Conservation (phyloP, 1,284 basidiomycete genomes). For the Chiua sp. region DNA sequence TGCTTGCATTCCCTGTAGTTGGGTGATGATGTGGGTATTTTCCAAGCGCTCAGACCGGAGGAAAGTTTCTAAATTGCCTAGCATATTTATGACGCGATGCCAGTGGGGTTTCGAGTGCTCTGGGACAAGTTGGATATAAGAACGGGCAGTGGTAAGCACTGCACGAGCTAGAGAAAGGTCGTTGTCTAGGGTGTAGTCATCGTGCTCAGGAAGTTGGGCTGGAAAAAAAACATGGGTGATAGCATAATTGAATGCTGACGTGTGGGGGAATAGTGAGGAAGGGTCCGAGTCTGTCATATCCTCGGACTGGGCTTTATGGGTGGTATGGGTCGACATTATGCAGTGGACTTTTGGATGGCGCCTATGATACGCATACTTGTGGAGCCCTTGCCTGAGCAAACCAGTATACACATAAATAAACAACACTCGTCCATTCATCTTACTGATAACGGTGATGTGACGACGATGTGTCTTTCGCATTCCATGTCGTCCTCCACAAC, state of each 20-base stretch:
- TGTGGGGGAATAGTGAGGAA: no score
- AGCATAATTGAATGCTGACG: not conserved
- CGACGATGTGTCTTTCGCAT: no score
- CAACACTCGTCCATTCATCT: no score
- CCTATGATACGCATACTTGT: no score
- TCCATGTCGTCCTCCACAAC: constrained; percentile 71
- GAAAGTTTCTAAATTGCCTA: not conserved
- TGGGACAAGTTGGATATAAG: constrained; percentile 1
- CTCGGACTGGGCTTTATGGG: no score
- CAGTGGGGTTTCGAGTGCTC: not conserved
- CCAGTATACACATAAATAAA: no score
- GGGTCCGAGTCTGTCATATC: no score
- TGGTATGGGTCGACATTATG: no score
- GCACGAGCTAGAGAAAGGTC: not conserved
- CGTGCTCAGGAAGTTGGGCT: constrained; percentile 2
- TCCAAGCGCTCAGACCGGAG: not conserved
- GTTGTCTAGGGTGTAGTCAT: constrained; percentile 4
- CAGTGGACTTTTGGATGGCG: no score
- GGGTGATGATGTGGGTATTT: no score
- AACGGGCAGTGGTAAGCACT: constrained; percentile 1
- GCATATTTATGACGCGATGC: constrained; percentile 5
- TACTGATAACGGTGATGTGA: no score
- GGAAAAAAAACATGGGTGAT: constrained; percentile 19
- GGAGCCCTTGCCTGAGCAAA: no score
- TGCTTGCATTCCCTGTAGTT: constrained; percentile 14